Evolutionary conservation across 345 rosid species (phyloP).

Genomic region (Psidium guajava): DNA sequence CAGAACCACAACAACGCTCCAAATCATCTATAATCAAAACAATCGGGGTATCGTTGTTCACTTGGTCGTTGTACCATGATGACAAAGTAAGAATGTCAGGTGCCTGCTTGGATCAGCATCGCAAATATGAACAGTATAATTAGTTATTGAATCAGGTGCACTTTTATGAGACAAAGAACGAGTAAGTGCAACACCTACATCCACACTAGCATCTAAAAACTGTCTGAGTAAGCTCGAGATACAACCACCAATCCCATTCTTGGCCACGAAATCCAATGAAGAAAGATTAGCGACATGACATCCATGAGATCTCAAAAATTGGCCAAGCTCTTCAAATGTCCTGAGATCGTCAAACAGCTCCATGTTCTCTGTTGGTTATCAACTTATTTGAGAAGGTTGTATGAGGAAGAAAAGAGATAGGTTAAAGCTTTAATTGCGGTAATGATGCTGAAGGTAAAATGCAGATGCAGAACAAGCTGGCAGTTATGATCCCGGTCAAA

Average conservation of each 20-base stretch:
- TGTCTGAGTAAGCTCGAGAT: constrained; percentile 73
- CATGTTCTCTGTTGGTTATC: constrained; percentile 57
- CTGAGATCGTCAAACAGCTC: constrained; percentile 88
- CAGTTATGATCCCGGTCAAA: neutral
- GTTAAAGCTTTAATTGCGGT: neutral
- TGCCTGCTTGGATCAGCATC: constrained; percentile 36
- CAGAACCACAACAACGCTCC: constrained; percentile 70
- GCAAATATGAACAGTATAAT: neutral
- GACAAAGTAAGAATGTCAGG: constrained; percentile 68
- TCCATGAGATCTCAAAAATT: constrained; percentile 62
- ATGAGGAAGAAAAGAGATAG: neutral
- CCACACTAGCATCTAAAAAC: constrained; percentile 49
- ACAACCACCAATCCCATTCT: constrained; percentile 73
- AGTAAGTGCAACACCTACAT: constrained; percentile 36
- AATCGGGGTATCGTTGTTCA: constrained; percentile 21
- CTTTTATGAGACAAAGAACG: neutral
- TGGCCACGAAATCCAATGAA: constrained; percentile 58
- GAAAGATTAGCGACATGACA: constrained; percentile 88
- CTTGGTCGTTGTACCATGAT: constrained; percentile 67
- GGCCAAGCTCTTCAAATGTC: constrained; percentile 70
- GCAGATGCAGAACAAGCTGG: neutral
- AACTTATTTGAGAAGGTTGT: neutral
- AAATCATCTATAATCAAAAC: constrained; percentile 69
- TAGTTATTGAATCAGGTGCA: neutral
- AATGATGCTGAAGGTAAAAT: neutral